Evolutionary conservation across 225 moss, liverwort and hornwort species (phyloP), one percentile per base, ranked within the genome.

Genomic region (Antitrichia curtipendula): DNA sequence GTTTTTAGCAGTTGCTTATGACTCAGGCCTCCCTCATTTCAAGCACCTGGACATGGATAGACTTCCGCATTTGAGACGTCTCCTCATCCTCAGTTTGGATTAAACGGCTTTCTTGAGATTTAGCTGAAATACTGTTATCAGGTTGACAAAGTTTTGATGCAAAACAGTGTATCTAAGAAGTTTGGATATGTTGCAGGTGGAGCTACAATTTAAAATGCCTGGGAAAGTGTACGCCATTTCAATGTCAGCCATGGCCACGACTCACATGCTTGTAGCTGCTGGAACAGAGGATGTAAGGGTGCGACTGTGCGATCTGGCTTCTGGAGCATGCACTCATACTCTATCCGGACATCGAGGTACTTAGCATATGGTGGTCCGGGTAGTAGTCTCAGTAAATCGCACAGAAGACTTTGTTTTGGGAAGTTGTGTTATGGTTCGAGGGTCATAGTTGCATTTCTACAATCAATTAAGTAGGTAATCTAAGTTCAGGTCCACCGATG

Each of bases 241-340:
- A 31, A 99, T 97, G 99, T 97, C 99, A 50, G 82, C 93, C 61
- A 84, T 95, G 72, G 96, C 97, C 81, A 89, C 95, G 54, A 90
- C 99, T 24, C 97, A 97, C 80, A 97, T 95, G 95, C 88, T 99
- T 27, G 95, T 99, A 86, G 97, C 99, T 83, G 94, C 93, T 77
- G 99, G 96, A 88, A 94, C 95, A 84, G 97, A 96, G 90, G 95
- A 96, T 87, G 93, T 95, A 17, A 93, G 88, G 82, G 96, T 99
- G 53, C 97, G 96, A 59, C 95, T 99, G 59, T 99, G 99, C 89
- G 99, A 99, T 90, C 88, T 97, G 89, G 95, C 95, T 64, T 96
- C 99, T 85, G 99, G 99, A 88, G 99, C 97, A 75, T 99, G 94
- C 89, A 97, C 99, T 82, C 99, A 99, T 50, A 96, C 96, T 38